phyloP scores from a whole-genome alignment of 1,284 basidiomycete species.

The Sporisorium iseilematis-ciliati region DNA sequence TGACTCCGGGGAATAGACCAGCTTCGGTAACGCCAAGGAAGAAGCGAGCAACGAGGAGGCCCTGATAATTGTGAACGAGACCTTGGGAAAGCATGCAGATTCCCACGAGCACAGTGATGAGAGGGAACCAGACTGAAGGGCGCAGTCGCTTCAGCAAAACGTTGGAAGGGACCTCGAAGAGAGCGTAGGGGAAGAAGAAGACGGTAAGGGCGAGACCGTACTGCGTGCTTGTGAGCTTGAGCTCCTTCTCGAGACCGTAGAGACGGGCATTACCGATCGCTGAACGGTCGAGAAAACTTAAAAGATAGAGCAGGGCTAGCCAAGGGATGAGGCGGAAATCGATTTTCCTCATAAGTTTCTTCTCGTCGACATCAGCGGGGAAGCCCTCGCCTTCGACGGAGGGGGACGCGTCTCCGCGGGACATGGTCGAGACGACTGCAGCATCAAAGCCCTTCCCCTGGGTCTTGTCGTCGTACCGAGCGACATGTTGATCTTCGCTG shows the following conservation, averaged over 20 bases:
- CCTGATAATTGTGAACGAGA: conserved; percentile 76
- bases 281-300: conserved; percentile 71
- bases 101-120: conserved; percentile 72
- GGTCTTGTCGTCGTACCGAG: conserved; percentile 25
- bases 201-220: conserved; percentile 44
- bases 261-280: conserved; percentile 70
- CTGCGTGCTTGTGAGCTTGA: conserved; percentile 36
- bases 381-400: conserved; percentile 22
- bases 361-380: conserved; percentile 57
- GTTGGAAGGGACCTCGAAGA: conserved; percentile 53
- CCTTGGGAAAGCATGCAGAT: conserved; percentile 80
- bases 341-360: conserved; percentile 63
- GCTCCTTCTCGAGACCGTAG: conserved; percentile 44
- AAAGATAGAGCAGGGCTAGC: conserved; percentile 58
- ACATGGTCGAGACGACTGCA: conserved; percentile 20
- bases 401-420: conserved; percentile 11
- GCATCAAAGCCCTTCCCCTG: conserved; percentile 14
- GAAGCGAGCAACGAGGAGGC: conserved; percentile 73
- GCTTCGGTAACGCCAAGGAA: conserved; percentile 45
- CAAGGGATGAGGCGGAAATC: conserved; percentile 62
- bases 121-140: conserved; percentile 77
- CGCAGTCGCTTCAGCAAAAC: conserved; percentile 77
- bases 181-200: conserved; percentile 61
- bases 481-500: conserved; percentile 19
- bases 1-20: conserved; percentile 71